Conservation (phyloP, 176 grass and related monocot genomes). For the Aegilops sharonensis region DNA sequence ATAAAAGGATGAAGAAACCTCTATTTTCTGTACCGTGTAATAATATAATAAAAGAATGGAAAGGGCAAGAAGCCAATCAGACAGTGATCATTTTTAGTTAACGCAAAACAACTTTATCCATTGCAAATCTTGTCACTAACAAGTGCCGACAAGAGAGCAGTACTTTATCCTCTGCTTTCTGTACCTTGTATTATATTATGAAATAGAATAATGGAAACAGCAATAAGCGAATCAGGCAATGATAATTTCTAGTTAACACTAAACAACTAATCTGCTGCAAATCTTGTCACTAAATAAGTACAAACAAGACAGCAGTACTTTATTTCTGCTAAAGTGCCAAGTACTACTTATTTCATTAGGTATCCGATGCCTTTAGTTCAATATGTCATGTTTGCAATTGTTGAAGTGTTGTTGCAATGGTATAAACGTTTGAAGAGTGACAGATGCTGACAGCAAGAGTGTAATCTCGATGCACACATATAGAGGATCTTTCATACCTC, state of each 20-base stretch:
- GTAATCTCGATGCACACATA: neutral
- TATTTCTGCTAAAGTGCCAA: neutral
- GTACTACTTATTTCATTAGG: neutral
- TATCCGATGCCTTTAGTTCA: constrained; percentile 2
- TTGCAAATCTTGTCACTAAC: neutral
- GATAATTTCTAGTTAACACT: neutral
- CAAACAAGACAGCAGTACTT: neutral
- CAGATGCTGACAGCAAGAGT: neutral
- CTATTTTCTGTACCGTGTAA: no score
- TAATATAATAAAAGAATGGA: neutral
- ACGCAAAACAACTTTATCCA: neutral
- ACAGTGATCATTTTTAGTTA: neutral
- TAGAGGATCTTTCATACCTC: constrained; percentile 45
- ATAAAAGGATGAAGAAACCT: neutral
- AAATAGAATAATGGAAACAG: neutral
- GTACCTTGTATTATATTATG: no score
- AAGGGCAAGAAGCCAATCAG: neutral
- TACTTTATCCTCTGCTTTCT: neutral
- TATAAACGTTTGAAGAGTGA: neutral
- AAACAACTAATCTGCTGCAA: neutral
- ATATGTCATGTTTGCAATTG: neutral
- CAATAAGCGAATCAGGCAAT: neutral
- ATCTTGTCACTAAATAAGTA: neutral
- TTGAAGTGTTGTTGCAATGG: neutral
- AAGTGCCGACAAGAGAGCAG: neutral